A percentile compares a stretch with the other conserved stretches of the same genome.
These are phyloP conservation scores for Alternaria postmessia DNA, from an alignment of 2,329 filamentous ascomycete genomes.

Conservation along the genomic window DNA sequence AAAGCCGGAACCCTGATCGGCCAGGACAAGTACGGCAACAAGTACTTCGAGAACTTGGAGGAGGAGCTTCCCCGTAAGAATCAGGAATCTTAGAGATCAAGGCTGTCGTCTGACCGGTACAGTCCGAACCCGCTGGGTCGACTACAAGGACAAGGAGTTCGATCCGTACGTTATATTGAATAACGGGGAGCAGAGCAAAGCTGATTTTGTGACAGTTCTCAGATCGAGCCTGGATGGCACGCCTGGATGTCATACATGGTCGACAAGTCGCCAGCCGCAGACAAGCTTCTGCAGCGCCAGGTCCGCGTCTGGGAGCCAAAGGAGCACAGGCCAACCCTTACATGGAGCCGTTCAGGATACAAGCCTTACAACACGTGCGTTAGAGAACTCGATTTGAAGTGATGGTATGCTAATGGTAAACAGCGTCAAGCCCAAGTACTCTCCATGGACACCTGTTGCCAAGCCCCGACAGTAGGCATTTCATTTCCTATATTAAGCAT, in stretches of 20 bases:
- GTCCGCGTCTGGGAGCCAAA: constrained; percentile 78
- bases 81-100: not conserved
- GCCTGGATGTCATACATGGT: constrained; percentile 96
- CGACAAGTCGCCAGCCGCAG: constrained; percentile 82
- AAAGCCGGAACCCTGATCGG: constrained; percentile 89
- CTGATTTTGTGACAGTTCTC: constrained; percentile 64
- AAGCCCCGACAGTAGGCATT: constrained; percentile 50
- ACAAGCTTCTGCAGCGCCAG: constrained; percentile 73
- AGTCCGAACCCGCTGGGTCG: constrained; percentile 97
- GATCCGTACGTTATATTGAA: constrained; percentile 67
- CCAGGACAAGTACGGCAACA: constrained; percentile 92
- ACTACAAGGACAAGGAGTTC: constrained; percentile 89
- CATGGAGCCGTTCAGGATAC: constrained; percentile 79
- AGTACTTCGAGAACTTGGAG: constrained; percentile 89
- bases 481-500: constrained; percentile 24
- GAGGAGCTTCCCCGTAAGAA: constrained; percentile 88
- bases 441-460: constrained; percentile 58
- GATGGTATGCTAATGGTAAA: constrained; percentile 15
- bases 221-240: constrained; percentile 97
- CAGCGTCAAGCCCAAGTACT: constrained; percentile 61
- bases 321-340: constrained; percentile 77
- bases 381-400: not conserved
- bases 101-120: constrained; percentile 22
- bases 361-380: constrained; percentile 96
- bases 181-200: not conserved